Evolutionary conservation across 345 rosid genomes (phyloP), one percentile per base, ranked within the genome.

Genomic region (Carallia pectinifolia): DNA sequence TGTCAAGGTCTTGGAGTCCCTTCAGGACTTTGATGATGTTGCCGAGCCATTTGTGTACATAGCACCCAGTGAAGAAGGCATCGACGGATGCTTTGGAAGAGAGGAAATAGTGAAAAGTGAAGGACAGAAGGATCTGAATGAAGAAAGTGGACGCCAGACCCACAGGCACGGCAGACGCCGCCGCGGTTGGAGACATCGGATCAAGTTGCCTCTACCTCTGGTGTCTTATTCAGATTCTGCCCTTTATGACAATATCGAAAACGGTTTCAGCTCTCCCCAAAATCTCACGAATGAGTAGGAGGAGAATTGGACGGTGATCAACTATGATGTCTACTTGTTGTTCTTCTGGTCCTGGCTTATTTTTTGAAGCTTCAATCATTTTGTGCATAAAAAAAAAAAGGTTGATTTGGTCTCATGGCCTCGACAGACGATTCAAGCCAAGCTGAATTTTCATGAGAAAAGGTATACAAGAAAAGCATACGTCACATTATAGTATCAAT

Each of bases 1-100:
- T 39, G 89, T 93, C 60, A 79, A 77, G 40, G 66, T 85, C 23
- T 66, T 90, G 74, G 92, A 90, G 68, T 78, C 88, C 2, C 74
- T 88, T 34, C 92, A 87, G 75, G 85, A 71, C 36, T 83, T 84
- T 44, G 84, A 86, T 13, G 87, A 76, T 34, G 72, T 74, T 59
- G 17, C 30, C 34, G 84, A 64, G 29, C 76, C 87, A 62, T 83
- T 86, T 56, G 84, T 86, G 18, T 86, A 83, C 72, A 75, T 83
- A 17, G 87, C 79, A 36, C 87, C 84, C 8, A 66, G 67, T 27
- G 84, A 68, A 30, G 77, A 40, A 55, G 74, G 69, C 5, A 67
- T 48, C 58, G 67, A 65, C n/a, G 70, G 70, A 59, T 2, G 44
- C 56, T 50, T 64, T 4, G 61, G 3, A 68, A 60, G 64, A 55